Conservation (phyloP, 345 rosid species). For the Eucalyptus pauciflora region DNA sequence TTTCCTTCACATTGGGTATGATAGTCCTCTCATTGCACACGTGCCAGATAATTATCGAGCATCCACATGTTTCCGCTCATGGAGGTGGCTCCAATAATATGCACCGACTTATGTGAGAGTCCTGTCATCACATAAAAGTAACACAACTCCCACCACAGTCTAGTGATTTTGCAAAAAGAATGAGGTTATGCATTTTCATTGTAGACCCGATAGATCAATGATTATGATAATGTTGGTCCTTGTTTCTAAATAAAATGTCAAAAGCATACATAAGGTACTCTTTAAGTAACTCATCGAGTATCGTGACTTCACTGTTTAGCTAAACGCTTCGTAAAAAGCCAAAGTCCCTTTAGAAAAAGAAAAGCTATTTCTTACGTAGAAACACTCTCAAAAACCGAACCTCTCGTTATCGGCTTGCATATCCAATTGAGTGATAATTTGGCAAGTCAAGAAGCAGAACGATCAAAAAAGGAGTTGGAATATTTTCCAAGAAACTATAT, state of each 20-base stretch:
- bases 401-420: background rate
- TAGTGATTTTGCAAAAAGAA: background rate
- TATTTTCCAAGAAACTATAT: background rate
- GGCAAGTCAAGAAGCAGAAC: background rate
- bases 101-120: background rate
- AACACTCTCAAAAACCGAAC: background rate
- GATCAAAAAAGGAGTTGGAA: background rate
- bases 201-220: background rate
- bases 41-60: background rate
- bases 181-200: background rate
- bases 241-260: too few relatives aligned
- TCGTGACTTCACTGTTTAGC: rapidly evolving
- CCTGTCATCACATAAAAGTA: background rate
- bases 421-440: background rate
- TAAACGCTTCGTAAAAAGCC: background rate
- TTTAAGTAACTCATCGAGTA: too few relatives aligned
- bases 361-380: background rate
- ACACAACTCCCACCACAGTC: background rate
- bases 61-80: background rate
- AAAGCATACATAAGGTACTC: background rate
- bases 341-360: too few relatives aligned
- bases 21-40: background rate
- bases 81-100: background rate
- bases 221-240: too few relatives aligned
- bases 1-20: background rate